Conservation (phyloP, 306 rosid genomes). For the Citrullus mucosospermus region DNA sequence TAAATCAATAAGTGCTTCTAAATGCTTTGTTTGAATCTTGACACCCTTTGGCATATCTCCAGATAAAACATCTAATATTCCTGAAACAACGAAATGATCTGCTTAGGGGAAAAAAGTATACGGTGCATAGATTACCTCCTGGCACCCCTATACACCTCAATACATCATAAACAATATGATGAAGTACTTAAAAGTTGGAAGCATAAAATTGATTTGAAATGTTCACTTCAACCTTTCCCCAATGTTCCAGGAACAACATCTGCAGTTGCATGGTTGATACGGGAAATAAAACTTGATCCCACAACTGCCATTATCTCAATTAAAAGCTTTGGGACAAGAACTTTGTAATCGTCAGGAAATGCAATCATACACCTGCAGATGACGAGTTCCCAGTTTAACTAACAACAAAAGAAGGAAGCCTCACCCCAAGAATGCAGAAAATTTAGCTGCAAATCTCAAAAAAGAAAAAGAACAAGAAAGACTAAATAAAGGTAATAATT, state of each 20-base stretch:
- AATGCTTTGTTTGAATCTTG: conserved; percentile 82
- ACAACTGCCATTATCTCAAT: conserved; percentile 73
- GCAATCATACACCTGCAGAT: conserved; percentile 78
- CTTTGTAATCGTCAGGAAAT: conserved; percentile 78
- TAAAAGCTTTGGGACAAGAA: conserved; percentile 75
- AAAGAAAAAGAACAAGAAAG: neutral
- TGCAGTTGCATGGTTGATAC: conserved; percentile 68
- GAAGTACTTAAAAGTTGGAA: neutral
- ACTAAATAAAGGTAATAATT: neutral
- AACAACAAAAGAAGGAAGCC: neutral
- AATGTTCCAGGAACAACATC: conserved; percentile 89
- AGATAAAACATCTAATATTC: conserved; percentile 73
- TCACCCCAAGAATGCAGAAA: neutral
- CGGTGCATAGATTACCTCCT: neutral
- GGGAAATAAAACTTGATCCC: conserved; percentile 75
- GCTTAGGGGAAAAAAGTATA: neutral
- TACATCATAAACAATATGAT: neutral
- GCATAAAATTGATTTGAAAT: conserved; percentile 1
- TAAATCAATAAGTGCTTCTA: conserved; percentile 79
- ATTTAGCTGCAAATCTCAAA: neutral
- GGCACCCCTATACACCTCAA: neutral
- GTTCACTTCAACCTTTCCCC: conserved; percentile 56
- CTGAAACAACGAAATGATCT: conserved; percentile 20
- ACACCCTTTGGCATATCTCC: conserved; percentile 97
- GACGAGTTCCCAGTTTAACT: conserved; percentile 8